Percentiles rank a stretch among this genome's conserved stretches.
phyloP scores from a whole-genome alignment of 345 rosid species.

The Bretschneidera sinensis region DNA sequence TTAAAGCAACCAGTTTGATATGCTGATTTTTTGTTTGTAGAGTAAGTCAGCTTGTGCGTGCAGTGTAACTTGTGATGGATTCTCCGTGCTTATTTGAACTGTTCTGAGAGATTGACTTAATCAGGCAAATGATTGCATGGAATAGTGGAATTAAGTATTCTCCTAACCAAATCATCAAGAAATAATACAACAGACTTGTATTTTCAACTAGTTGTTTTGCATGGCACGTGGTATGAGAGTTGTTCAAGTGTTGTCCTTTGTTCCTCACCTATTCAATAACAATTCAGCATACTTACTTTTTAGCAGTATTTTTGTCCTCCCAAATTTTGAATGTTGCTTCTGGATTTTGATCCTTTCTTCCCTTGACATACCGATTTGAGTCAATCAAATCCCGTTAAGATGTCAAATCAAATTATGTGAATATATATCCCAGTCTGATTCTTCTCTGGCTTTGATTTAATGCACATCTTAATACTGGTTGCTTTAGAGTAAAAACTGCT shows the following conservation, averaged over 20 bases:
- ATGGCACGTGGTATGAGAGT: neutral
- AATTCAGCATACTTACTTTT: neutral
- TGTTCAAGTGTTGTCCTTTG: neutral
- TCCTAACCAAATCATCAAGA: neutral
- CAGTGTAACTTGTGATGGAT: no score
- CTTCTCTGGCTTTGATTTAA: neutral
- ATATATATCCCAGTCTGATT: neutral
- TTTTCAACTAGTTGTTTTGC: neutral
- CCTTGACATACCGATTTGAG: neutral
- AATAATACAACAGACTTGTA: neutral
- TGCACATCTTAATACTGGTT: neutral
- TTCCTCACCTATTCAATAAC: neutral
- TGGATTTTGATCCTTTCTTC: neutral
- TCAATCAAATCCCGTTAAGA: neutral
- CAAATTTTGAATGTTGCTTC: neutral
- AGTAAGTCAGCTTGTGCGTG: neutral
- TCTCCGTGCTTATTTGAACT: neutral
- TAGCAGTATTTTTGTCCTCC: neutral
- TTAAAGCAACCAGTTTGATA: constrained; percentile 12
- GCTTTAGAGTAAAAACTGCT: no score
- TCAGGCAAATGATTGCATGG: no score
- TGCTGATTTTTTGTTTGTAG: neutral
- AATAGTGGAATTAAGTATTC: neutral
- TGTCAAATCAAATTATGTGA: neutral
- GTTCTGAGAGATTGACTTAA: neutral